Base-by-base conservation (phyloP, 2,329 filamentous ascomycete genomes). In the Epichloe hybrida region DNA sequence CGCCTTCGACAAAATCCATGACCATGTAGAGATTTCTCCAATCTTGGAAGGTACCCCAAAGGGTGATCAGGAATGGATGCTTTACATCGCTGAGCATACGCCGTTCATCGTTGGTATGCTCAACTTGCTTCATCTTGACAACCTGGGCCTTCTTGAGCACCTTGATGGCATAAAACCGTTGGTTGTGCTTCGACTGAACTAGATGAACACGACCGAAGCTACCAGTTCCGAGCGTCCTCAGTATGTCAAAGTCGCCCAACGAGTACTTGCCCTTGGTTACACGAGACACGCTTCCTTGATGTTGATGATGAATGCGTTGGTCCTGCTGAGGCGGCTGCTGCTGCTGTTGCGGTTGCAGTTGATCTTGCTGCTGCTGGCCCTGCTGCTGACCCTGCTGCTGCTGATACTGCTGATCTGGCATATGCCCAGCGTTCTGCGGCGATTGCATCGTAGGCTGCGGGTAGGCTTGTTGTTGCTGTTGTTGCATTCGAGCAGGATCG, bases 111-210 rank as follows among this genome's bases (percentile, higher is more conserved):
- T 98, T 98, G 58, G 93, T 98, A 72, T 98, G 93, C 70, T 98
- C 93, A 54, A 98, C 89, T 70, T 98, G 93, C 79, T 98, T 98
- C 93, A 98, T 97, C 75, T 95, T 95, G 68, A 98, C 89, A 50
- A 98, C 91, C 71, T 98, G 93, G 46, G 84, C 84, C 77, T 98
- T 98, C 69, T 98, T 98, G 69, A 98, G 73, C 57, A 98, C 93
- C 73, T 98, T 98, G 70, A 98, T 84, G 44, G 93, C 93, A 71
- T 98, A 98, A 75, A 90, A 98, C 55, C 93, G 84, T 70, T 95
- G 87, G 69, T 98, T 98, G 72, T 98, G 93, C 69, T 90, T 93
- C 57, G 90, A 96, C 71, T 97, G 93, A 49, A 97, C 93, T 54
- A 98, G 75, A 66, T 98, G 93, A 42, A 98, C 93, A 58, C 93